Percentiles rank a stretch among this genome's conserved stretches.
These are phyloP conservation scores for Cynara cardunculus DNA, from an alignment of 129 eudicot species.

Conservation along the genomic window DNA sequence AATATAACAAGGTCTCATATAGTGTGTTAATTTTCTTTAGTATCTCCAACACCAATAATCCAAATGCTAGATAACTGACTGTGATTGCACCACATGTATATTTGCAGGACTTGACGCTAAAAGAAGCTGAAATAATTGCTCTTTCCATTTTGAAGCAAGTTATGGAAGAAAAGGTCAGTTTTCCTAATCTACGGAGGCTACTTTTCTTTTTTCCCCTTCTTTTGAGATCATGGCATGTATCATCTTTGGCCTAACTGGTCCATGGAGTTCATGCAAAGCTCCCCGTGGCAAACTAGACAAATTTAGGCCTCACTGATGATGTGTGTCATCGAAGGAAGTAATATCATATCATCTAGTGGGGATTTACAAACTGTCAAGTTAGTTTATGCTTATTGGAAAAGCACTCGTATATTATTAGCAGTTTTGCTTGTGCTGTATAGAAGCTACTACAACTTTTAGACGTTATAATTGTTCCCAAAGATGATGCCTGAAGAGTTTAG, in stretches of 20 bases:
- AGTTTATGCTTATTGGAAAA: neutral
- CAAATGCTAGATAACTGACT: neutral
- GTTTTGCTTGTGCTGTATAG: neutral
- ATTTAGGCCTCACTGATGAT: too few species aligned
- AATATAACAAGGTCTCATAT: slow-evolving; percentile 66
- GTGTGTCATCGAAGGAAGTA: too few species aligned
- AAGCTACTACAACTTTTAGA: neutral
- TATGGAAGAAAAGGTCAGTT: slow-evolving; percentile 93
- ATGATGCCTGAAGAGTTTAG: neutral
- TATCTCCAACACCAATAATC: neutral
- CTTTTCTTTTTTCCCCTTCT: neutral
- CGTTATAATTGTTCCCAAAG: neutral
- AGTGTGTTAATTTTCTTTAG: neutral
- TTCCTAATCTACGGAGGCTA: neutral
- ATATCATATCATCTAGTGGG: too few species aligned
- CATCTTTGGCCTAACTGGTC: neutral
- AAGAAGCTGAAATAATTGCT: slow-evolving; percentile 92
- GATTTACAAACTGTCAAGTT: too few species aligned
- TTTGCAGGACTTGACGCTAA: slow-evolving; percentile 73
- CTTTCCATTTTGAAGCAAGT: slow-evolving; percentile 98
- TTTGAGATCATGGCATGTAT: neutral
- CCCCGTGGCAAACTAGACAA: neutral
- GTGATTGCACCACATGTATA: neutral
- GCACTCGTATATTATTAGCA: neutral
- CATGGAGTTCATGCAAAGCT: neutral